Conservation (phyloP, 108 stramenopile genomes). For the Mediolabrus comicus region DNA sequence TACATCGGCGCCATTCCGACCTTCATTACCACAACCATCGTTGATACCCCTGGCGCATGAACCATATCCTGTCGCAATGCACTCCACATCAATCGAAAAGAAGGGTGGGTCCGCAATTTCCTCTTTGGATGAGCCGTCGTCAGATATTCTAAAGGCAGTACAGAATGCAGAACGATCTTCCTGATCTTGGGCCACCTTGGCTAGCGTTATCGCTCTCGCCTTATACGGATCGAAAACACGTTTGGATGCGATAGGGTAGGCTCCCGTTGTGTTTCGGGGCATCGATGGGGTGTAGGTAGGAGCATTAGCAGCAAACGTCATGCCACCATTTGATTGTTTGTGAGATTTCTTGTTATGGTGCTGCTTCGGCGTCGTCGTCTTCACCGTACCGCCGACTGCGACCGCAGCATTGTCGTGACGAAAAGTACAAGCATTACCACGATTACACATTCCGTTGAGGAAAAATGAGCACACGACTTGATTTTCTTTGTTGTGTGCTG, state of each 20-base stretch:
- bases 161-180: constrained; percentile 35
- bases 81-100: constrained; percentile 60
- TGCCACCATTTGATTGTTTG: background rate
- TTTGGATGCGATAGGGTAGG: constrained; percentile 5
- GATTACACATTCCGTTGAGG: constrained; percentile 64
- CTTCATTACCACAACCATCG: constrained; percentile 36
- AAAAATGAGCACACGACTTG: constrained; percentile 59
- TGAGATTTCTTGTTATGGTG: background rate
- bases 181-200: constrained; percentile 40
- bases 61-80: constrained; percentile 49
- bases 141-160: constrained; percentile 8
- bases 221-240: constrained; percentile 42
- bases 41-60: constrained; percentile 40
- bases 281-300: constrained; percentile 3
- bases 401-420: constrained; percentile 50
- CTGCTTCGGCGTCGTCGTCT: background rate
- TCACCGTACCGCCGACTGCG: background rate
- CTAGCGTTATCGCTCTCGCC: constrained; percentile 37
- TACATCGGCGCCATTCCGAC: constrained; percentile 12
- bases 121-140: background rate
- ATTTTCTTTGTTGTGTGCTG: constrained; percentile 14
- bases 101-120: constrained; percentile 26
- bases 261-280: background rate
- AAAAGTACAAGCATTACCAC: constrained; percentile 67
- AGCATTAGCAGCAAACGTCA: background rate